Evolutionary conservation across 2,329 filamentous ascomycete species (phyloP).

Genomic region (Orbilia ellipsospora): DNA sequence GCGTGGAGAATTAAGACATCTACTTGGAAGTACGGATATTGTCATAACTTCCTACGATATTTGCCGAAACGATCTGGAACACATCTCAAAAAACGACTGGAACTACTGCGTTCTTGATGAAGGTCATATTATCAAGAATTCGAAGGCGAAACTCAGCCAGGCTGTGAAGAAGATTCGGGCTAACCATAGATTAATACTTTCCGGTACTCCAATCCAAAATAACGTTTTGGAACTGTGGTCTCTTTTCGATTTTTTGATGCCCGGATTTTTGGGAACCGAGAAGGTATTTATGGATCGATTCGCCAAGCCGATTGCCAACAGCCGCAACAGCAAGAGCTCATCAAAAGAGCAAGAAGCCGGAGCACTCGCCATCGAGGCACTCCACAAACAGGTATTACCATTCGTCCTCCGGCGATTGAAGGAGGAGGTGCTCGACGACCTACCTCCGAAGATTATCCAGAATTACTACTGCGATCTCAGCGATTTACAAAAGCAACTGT

Average conservation of each 20-base stretch:
- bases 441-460: conserved; percentile 97
- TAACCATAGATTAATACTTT: conserved; percentile 95
- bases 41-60: conserved; percentile 99
- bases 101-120: conserved; percentile 98
- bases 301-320: conserved; percentile 92
- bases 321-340: conserved; percentile 94
- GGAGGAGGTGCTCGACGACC: conserved; percentile 94
- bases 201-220: conserved; percentile 96
- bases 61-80: conserved; percentile 91
- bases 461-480: conserved; percentile 99
- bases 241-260: conserved; percentile 98
- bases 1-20: conserved; percentile 75
- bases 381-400: conserved; percentile 96
- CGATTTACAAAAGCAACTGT: conserved; percentile 91
- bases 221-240: conserved; percentile 98
- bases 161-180: conserved; percentile 89
- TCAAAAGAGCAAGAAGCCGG: conserved; percentile 98
- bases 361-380: conserved; percentile 93
- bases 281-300: conserved; percentile 97
- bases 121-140: conserved; percentile 98
- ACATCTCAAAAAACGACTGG: conserved; percentile 85
- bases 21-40: conserved; percentile 82
- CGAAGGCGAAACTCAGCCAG: conserved; percentile 92
- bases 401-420: conserved; percentile 96
- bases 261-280: conserved; percentile 93